phyloP scores from a whole-genome alignment of 352 stramenopile genomes.

The Pythium volutum region DNA sequence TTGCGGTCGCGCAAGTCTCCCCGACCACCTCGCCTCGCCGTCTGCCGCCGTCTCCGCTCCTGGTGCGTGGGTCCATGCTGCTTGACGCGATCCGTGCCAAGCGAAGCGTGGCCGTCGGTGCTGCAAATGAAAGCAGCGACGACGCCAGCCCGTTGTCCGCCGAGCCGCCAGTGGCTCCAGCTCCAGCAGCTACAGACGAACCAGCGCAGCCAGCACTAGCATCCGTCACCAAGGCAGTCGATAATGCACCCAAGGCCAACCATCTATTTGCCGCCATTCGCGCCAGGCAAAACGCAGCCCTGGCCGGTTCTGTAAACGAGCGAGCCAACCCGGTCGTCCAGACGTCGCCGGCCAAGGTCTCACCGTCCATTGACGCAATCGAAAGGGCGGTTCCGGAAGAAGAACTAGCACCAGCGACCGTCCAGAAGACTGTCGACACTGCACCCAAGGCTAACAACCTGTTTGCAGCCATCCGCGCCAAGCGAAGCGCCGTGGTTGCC shows the following conservation, averaged over 20 bases:
- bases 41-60: background rate
- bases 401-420: background rate
- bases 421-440: background rate
- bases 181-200: background rate
- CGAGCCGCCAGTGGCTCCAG: background rate
- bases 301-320: background rate
- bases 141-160: background rate
- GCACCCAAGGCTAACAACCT: slow-evolving; percentile 11
- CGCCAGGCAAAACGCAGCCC: background rate
- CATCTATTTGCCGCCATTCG: slow-evolving; percentile 16
- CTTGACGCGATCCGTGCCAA: slow-evolving; percentile 25
- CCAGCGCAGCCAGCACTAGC: background rate
- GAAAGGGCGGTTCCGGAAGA: no score
- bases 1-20: background rate
- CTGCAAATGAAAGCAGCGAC: background rate
- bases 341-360: background rate
- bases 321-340: background rate
- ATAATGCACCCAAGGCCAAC: slow-evolving; percentile 1
- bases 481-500: background rate
- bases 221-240: background rate
- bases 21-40: background rate
- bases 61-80: slow-evolving; percentile 11
- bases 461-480: slow-evolving; percentile 15
- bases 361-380: background rate
- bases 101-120: slow-evolving; percentile 1